Conservation (phyloP, 768 basidiomycete genomes). For the Mycena epipterygia region DNA sequence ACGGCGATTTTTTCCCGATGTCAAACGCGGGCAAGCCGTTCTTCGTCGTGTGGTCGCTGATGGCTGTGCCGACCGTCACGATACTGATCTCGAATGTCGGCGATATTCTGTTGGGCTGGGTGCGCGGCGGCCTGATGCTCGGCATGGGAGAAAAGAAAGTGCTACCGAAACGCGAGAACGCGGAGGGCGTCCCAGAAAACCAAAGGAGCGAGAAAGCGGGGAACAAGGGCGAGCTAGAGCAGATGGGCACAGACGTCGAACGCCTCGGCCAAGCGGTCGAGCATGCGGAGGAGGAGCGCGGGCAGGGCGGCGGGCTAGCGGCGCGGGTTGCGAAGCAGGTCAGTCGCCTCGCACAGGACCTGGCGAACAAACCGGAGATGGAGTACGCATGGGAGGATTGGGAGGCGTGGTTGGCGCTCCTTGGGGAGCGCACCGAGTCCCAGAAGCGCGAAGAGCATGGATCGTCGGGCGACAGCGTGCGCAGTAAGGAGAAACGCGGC, state of each 20-base stretch:
- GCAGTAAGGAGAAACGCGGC: slow-evolving; percentile 30
- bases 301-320: slow-evolving; percentile 43
- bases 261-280: slow-evolving; percentile 53
- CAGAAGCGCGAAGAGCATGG: slow-evolving; percentile 15
- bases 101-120: slow-evolving; percentile 58
- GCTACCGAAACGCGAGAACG: slow-evolving; percentile 39
- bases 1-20: slow-evolving; percentile 54
- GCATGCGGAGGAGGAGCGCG: slow-evolving; percentile 43
- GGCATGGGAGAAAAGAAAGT: slow-evolving; percentile 46
- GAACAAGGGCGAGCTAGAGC: slow-evolving; percentile 33
- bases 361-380: slow-evolving; percentile 40
- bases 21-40: slow-evolving; percentile 55
- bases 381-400: slow-evolving; percentile 56
- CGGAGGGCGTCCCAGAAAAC: background rate
- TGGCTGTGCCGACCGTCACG: slow-evolving; percentile 57
- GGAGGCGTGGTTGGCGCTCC: slow-evolving; percentile 48
- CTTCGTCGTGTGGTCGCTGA: slow-evolving; percentile 58
- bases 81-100: slow-evolving; percentile 63
- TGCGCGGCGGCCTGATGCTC: slow-evolving; percentile 48
- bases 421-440: slow-evolving; percentile 40
- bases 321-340: slow-evolving; percentile 49
- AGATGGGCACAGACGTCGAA: slow-evolving; percentile 44
- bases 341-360: slow-evolving; percentile 45
- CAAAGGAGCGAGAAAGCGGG: background rate
- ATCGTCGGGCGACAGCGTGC: slow-evolving; percentile 3